Percentiles rank a stretch among this genome's conserved stretches.
These are phyloP conservation scores for Raphanus hybrid DNA, from an alignment of 441 rosid species.

Conservation along the genomic window DNA sequence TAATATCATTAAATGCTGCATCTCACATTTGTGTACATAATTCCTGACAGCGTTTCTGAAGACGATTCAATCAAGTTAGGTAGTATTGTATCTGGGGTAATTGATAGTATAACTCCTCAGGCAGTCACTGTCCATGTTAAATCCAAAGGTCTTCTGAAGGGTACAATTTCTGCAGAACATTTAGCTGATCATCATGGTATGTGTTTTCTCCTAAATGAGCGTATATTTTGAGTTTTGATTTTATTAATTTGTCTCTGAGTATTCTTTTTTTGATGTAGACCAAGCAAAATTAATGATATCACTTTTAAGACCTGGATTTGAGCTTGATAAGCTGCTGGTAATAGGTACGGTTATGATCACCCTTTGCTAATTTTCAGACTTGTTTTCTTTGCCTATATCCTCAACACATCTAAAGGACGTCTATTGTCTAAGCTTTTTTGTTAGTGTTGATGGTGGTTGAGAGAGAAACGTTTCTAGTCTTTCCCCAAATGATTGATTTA, in stretches of 20 bases:
- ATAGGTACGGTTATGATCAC: conserved; percentile 60
- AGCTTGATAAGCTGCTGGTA: conserved; percentile 85
- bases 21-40: conserved; percentile 25
- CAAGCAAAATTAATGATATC: conserved; percentile 75
- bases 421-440: neutral
- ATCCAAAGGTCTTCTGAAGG: conserved; percentile 67
- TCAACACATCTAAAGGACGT: conserved; percentile 1
- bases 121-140: conserved; percentile 66
- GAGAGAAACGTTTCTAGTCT: neutral
- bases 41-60: conserved; percentile 68
- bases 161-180: conserved; percentile 80
- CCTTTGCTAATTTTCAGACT: conserved; percentile 16
- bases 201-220: conserved; percentile 28
- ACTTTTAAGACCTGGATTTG: conserved; percentile 78
- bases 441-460: neutral
- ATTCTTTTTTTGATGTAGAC: conserved; percentile 54
- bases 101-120: conserved; percentile 71
- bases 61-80: conserved; percentile 85
- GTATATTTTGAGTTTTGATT: conserved; percentile 8
- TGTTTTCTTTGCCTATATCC: conserved; percentile 17
- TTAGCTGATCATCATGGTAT: conserved; percentile 95
- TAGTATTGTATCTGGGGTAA: conserved; percentile 76
- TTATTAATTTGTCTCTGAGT: conserved; percentile 38
- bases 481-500: neutral
- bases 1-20: conserved; percentile 25